Evolutionary conservation across 2,329 filamentous ascomycete genomes (phyloP), one percentile per base, ranked within the genome.

Genomic region (Trichophyton equinum): DNA sequence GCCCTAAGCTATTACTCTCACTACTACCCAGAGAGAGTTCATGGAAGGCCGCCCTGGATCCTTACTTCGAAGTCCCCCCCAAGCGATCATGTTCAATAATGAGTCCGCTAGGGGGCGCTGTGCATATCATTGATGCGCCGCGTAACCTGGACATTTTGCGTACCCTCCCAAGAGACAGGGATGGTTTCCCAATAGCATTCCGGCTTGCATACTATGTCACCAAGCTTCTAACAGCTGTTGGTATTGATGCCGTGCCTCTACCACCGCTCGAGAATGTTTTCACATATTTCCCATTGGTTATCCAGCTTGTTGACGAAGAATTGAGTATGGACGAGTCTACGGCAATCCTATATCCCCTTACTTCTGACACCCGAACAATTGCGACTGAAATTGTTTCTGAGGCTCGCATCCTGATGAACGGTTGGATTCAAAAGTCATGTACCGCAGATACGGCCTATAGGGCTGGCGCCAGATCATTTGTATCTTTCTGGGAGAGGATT

Each of bases 161-260:
- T 7, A 1, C 36, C 4, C 7, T 57, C 7, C 55, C 27, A 46
- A 46, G 57, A 42, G 91, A 96, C 69, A 76, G 80, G 3, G 81
- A 82, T 64, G 88, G 88, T 0, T 82, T 85, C 36, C 89, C 89
- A 1, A 78, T 88, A 60, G 84, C 89, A 0, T 82, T 89, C 13
- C 81, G 92, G 60, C 88, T 95, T 76, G 84, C 86, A 0, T 78
- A 86, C 57, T 96, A 91, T 70, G 81, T 84, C 0, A 77, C 79
- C 4, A 80, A 79, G 57, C 70, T 94, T 0, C 69, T 91, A 36
- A 73, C 75, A 18, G 71, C 71, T 1, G 70, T 75, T 20, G 58
- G 75, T 2, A 64, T 74, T 11, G 65, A 70, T 13, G 64, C 67
- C 38, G 58, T 76, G 6, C 65, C 71, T 44, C 56, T 71, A 49